These are phyloP conservation scores for Paraurostyla sp. DNA, from an alignment of 73 alveolate species.

Conservation along the genomic window DNA sequence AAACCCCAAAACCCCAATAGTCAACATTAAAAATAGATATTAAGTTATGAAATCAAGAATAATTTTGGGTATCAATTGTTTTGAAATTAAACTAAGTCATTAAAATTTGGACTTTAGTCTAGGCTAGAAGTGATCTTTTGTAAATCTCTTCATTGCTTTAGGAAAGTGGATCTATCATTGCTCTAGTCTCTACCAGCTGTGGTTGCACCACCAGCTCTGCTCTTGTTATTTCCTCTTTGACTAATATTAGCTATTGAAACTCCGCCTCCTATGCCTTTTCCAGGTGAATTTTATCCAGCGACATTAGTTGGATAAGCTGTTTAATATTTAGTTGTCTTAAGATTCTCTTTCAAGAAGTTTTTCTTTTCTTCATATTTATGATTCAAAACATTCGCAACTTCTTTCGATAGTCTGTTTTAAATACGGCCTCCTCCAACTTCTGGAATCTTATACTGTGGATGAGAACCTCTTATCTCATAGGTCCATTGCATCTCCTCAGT, in stretches of 20 bases:
- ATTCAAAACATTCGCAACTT: slow-evolving; percentile 58
- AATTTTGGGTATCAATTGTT: background rate
- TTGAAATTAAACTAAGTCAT: background rate
- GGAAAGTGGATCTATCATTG: slow-evolving; percentile 48
- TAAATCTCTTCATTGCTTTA: background rate
- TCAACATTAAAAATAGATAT: too few relatives aligned
- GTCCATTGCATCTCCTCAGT: slow-evolving; percentile 99
- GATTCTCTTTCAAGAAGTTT: slow-evolving; percentile 78
- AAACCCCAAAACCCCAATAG: too few relatives aligned
- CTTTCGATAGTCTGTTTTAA: slow-evolving; percentile 76
- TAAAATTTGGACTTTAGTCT: background rate
- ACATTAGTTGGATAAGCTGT: background rate
- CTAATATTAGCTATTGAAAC: slow-evolving; percentile 52
- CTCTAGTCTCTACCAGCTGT: slow-evolving; percentile 57
- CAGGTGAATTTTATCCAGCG: slow-evolving; percentile 28
- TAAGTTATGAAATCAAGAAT: slow-evolving; percentile 1
- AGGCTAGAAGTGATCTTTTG: background rate
- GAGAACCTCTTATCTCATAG: slow-evolving; percentile 97
- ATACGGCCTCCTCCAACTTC: slow-evolving; percentile 89
- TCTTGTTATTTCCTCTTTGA: slow-evolving; percentile 54
- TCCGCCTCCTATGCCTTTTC: background rate
- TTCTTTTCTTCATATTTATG: slow-evolving; percentile 72
- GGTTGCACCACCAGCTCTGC: slow-evolving; percentile 58
- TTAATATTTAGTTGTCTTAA: slow-evolving; percentile 53
- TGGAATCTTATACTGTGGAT: slow-evolving; percentile 98